phyloP scores from a whole-genome alignment of 768 basidiomycete genomes.

The Russula compacta region DNA sequence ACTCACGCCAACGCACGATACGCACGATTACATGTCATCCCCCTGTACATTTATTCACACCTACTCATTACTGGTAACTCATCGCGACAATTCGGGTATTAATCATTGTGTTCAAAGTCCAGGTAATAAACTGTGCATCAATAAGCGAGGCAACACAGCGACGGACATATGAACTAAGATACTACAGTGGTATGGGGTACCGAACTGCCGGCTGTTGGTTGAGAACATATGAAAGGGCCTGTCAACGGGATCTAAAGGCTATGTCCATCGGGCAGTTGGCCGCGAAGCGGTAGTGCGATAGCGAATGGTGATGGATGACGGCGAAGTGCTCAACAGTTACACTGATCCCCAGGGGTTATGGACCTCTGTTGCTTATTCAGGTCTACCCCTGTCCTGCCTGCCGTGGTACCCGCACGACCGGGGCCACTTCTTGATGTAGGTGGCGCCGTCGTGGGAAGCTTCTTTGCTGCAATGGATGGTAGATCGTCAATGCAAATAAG shows the following conservation, averaged over 20 bases:
- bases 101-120: constrained; percentile 18
- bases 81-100: constrained; percentile 1
- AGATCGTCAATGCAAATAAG: not conserved
- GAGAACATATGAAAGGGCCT: not conserved
- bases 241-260: constrained; percentile 10
- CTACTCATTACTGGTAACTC: constrained; percentile 5
- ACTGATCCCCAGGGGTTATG: constrained; percentile 51
- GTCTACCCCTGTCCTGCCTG: constrained; percentile 59
- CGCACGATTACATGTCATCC: not conserved
- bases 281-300: constrained; percentile 1
- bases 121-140: constrained; percentile 31
- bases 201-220: constrained; percentile 12
- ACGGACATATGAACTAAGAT: constrained; percentile 20
- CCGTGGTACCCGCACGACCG: constrained; percentile 42
- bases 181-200: constrained; percentile 22
- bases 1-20: not conserved
- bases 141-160: constrained; percentile 29
- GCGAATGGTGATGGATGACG: constrained; percentile 1
- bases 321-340: constrained; percentile 54
- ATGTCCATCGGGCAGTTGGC: constrained; percentile 1
- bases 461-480: constrained; percentile 52
- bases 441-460: constrained; percentile 74
- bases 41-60: not conserved
- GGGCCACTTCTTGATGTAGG: constrained; percentile 49
- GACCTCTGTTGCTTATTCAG: constrained; percentile 56